phyloP scores from a whole-genome alignment of 495 filamentous ascomycete genomes.

The Thozetella sp. region DNA sequence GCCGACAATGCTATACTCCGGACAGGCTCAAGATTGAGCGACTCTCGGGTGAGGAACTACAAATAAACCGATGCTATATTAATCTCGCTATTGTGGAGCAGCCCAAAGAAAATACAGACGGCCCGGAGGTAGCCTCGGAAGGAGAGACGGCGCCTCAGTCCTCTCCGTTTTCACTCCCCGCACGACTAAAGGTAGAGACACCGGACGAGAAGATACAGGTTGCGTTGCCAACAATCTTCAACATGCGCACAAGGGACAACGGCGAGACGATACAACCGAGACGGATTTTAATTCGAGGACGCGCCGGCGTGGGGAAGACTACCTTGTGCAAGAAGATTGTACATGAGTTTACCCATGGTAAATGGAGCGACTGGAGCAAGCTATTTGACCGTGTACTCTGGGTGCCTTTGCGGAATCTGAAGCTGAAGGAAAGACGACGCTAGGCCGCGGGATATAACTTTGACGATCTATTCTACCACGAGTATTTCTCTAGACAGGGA shows the following conservation, averaged over 20 bases:
- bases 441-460: slow-evolving; percentile 15
- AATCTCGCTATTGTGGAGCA: slow-evolving; percentile 28
- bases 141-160: not conserved
- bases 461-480: slow-evolving; percentile 20
- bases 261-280: slow-evolving; percentile 18
- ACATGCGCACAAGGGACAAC: slow-evolving; percentile 15
- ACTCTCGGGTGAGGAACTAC: slow-evolving; percentile 28
- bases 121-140: slow-evolving; percentile 10
- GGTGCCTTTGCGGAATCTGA: slow-evolving; percentile 32
- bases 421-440: slow-evolving; percentile 16
- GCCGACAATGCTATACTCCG: slow-evolving; percentile 12
- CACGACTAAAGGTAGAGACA: slow-evolving; percentile 23
- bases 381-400: slow-evolving; percentile 38
- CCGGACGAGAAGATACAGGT: slow-evolving; percentile 18
- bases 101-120: not conserved
- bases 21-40: slow-evolving; percentile 29
- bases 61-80: slow-evolving; percentile 37
- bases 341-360: slow-evolving; percentile 22
- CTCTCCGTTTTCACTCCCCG: slow-evolving; percentile 26
- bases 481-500: slow-evolving; percentile 19
- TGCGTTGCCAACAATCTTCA: slow-evolving; percentile 25
- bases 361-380: slow-evolving; percentile 19
- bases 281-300: slow-evolving; percentile 41
- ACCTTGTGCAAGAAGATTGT: slow-evolving; percentile 49
- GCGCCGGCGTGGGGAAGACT: slow-evolving; percentile 43